phyloP scores from a whole-genome alignment of 345 rosid genomes.

The Gossypium ekmanianum region DNA sequence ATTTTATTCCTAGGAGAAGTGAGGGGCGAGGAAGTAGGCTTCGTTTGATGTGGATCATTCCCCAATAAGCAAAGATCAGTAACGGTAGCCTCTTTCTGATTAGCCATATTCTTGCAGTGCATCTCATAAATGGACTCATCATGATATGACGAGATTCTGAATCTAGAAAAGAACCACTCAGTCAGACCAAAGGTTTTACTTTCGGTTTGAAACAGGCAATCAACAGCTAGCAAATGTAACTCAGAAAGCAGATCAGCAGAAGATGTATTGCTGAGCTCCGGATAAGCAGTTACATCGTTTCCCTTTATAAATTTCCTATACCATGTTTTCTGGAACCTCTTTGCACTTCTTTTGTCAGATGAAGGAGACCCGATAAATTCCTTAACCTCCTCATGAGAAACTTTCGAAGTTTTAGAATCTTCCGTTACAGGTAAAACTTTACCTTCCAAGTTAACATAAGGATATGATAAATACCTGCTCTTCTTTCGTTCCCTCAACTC shows the following conservation, averaged over 20 bases:
- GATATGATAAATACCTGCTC: conserved; percentile 70
- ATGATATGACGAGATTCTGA: conserved; percentile 62
- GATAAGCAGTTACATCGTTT: conserved; percentile 33
- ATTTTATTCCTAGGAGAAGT: conserved; percentile 26
- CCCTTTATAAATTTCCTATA: conserved; percentile 41
- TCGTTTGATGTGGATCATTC: conserved; percentile 6
- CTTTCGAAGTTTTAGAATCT: conserved; percentile 18
- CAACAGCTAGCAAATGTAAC: conserved; percentile 52
- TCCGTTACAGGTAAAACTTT: conserved; percentile 29
- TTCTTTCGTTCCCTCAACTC: conserved; percentile 57
- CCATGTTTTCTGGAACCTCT: conserved; percentile 58
- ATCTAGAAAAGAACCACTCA: conserved; percentile 83
- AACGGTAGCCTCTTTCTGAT: conserved; percentile 34
- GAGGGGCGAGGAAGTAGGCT: conserved; percentile 1
- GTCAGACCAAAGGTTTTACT: conserved; percentile 34
- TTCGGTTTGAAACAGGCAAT: conserved; percentile 38
- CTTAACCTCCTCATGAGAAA: conserved; percentile 20
- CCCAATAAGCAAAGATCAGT: conserved; percentile 3
- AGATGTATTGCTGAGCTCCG: conserved; percentile 43
- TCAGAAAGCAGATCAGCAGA: conserved; percentile 52
- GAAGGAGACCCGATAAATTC: conserved; percentile 48
- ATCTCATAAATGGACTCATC: conserved; percentile 59
- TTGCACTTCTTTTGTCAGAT: conserved; percentile 45
- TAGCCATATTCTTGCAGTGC: conserved; percentile 50
- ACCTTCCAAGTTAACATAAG: conserved; percentile 46